Evolutionary conservation across 2,329 filamentous ascomycete species (phyloP), one percentile per base, ranked within the genome.

Genomic region (Cercospora brassicicola): DNA sequence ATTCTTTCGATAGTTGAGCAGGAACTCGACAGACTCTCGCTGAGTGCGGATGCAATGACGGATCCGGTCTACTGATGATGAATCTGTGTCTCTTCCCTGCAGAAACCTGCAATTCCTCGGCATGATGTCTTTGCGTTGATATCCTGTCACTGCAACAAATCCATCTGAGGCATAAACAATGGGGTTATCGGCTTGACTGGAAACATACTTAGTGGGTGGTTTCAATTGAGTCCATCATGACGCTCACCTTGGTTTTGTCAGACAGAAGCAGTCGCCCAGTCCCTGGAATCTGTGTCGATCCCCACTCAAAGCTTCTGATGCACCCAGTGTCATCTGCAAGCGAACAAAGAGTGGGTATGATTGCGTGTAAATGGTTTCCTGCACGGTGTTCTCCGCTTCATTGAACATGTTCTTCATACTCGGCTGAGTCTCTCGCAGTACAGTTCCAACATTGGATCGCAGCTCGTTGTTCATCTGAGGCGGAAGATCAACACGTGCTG

Each of bases 241-340:
- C 66, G 68, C 28, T 61, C 67, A 78, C 75, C 64, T 72, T 11
- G 85, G 84, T 71, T 88, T 84, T 0, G 84, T 87, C 15, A 89
- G 74, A 65, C 86, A 87, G 70, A 89, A 89, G 23, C 86, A 86
- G 59, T 86, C 82, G 8, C 86, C 87, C 0, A 89, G 80, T 0
- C 87, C 87, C 2, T 83, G 83, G 63, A 84, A 88, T 67, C 74
- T 78, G 26, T 61, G 79, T 73, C 74, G 74, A 66, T 81, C 77
- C 4, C 79, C 75, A 2, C 82, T 79, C 2, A 88, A 74, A 0
- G 85, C 82, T 42, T 79, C 76, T 3, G 80, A 79, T 4, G 84
- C 83, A 61, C 81, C 82, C 31, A 81, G 75, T 0, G 81, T 82
- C 63, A 87, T 77, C 72, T 87, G 85, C 64, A 84, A 80, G 63